Evolutionary conservation across 352 stramenopile genomes (phyloP).

Genomic region (Pseudoperonospora humuli): DNA sequence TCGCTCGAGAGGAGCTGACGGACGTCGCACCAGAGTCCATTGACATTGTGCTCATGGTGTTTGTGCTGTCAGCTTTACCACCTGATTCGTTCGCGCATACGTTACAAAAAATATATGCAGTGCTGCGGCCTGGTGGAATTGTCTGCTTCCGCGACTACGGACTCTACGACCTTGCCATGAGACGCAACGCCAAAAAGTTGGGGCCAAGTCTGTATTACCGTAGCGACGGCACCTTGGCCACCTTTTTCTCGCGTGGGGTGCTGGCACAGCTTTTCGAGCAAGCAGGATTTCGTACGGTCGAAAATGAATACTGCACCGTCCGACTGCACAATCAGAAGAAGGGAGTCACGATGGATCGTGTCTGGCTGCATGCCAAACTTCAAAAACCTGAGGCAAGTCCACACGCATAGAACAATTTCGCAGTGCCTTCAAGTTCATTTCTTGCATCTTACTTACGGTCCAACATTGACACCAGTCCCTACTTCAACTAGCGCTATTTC

Average conservation of each 20-base stretch:
- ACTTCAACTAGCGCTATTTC: too few species aligned
- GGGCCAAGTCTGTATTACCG: conserved; percentile 55
- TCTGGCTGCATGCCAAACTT: conserved; percentile 76
- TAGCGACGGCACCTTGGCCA: conserved; percentile 69
- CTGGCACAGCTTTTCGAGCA: conserved; percentile 40
- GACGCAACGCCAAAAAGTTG: conserved; percentile 65
- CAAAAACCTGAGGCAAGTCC: conserved; percentile 38
- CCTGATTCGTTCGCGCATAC: conserved; percentile 41
- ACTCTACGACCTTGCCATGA: conserved; percentile 83
- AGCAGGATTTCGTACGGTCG: conserved; percentile 35
- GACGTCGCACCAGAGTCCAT: conserved; percentile 41
- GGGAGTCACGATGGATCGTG: conserved; percentile 59
- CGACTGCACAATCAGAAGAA: conserved; percentile 69
- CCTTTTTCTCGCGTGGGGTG: conserved; percentile 65
- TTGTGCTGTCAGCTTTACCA: conserved; percentile 72
- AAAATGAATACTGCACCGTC: conserved; percentile 76
- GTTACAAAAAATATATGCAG: conserved; percentile 48
- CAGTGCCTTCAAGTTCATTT: too few species aligned
- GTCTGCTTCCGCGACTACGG: conserved; percentile 85
- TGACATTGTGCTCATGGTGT: conserved; percentile 77
- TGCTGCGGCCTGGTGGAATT: conserved; percentile 52
- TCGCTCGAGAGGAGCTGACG: conserved; percentile 41
- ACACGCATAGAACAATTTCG: too few species aligned
- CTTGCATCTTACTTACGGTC: too few species aligned
- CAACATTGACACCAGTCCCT: too few species aligned